These are phyloP conservation scores for Lactarius vividus DNA, from an alignment of 768 basidiomycete genomes.

Conservation along the genomic window DNA sequence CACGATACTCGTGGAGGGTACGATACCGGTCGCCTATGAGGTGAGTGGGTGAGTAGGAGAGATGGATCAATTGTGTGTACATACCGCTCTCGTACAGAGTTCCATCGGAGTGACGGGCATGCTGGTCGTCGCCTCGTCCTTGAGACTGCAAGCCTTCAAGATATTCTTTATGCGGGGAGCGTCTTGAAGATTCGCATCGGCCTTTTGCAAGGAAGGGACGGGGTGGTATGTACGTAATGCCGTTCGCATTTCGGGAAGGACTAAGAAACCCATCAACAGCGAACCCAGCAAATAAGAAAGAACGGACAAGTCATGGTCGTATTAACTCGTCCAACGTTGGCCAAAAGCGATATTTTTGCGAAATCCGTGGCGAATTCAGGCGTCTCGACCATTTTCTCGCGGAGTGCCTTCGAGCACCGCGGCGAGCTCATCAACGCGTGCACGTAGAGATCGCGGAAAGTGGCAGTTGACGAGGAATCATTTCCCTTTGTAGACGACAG, in stretches of 20 bases:
- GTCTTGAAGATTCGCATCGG: constrained; percentile 70
- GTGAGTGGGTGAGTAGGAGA: constrained; percentile 9
- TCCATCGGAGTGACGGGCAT: constrained; percentile 55
- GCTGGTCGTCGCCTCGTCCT: constrained; percentile 42
- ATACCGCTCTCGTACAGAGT: constrained; percentile 52
- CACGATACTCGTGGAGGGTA: constrained; percentile 68
- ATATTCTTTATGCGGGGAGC: constrained; percentile 77
- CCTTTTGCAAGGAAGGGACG: constrained; percentile 66
- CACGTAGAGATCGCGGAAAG: constrained; percentile 50
- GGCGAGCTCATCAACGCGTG: constrained; percentile 51
- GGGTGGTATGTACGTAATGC: constrained; percentile 76
- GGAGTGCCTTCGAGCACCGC: constrained; percentile 67
- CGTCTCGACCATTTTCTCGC: constrained; percentile 66
- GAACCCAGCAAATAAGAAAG: constrained; percentile 1
- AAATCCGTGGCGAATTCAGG: constrained; percentile 62
- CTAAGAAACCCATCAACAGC: constrained; percentile 35
- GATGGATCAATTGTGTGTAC: constrained; percentile 27
- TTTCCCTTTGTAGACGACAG: constrained; percentile 33
- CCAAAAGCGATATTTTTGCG: constrained; percentile 69
- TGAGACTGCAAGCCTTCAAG: constrained; percentile 58
- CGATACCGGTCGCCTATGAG: constrained; percentile 39
- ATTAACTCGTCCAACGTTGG: constrained; percentile 79
- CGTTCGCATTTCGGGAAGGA: constrained; percentile 81
- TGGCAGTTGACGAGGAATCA: constrained; percentile 34
- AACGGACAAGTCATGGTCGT: constrained; percentile 75